Evolutionary conservation across 1,284 basidiomycete genomes (phyloP).

Genomic region (Puccinia triticina): DNA sequence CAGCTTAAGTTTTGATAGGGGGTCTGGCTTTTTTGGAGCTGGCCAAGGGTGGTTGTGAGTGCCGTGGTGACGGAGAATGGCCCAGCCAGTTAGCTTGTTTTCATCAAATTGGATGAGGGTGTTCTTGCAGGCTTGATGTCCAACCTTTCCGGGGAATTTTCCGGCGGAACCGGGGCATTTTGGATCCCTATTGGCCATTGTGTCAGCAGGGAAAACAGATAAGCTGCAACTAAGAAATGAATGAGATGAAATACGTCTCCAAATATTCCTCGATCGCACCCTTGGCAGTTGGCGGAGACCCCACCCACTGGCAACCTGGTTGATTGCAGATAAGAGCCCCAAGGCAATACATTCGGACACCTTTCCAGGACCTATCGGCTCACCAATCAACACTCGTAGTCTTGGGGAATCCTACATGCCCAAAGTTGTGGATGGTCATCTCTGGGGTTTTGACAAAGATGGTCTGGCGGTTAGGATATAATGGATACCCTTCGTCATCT

Average conservation of each 20-base stretch:
- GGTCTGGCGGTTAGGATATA: constrained; percentile 17
- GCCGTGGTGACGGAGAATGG: constrained; percentile 1
- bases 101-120: neutral
- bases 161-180: neutral
- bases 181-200: neutral
- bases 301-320: neutral
- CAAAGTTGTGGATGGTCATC: neutral
- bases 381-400: neutral
- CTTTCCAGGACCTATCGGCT: neutral
- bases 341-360: no score
- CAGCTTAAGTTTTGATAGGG: neutral
- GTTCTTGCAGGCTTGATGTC: no score
- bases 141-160: neutral
- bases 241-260: neutral
- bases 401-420: neutral
- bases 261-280: neutral
- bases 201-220: no score
- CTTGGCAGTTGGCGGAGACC: neutral
- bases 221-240: neutral
- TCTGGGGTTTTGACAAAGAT: neutral
- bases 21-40: constrained; percentile 12
- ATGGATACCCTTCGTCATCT: neutral
- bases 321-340: neutral
- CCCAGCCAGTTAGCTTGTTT: neutral
- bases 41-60: constrained; percentile 27